Conservation (phyloP, 2,329 filamentous ascomycete species). For the Monosporascus sp. region DNA sequence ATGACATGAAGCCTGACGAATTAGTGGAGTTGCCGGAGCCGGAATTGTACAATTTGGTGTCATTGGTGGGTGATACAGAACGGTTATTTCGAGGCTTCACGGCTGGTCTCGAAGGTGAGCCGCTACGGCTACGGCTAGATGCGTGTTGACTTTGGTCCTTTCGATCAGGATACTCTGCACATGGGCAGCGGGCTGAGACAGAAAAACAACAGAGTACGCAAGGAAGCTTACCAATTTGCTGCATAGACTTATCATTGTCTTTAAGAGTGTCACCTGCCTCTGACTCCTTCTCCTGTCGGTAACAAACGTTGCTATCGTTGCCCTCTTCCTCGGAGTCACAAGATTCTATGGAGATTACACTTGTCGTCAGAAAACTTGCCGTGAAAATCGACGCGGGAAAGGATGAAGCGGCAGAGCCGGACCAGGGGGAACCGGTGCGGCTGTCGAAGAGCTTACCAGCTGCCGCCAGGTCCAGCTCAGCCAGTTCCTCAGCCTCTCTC, state of each 20-base stretch:
- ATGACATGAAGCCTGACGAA: slow-evolving; percentile 6
- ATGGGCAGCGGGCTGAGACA: slow-evolving; percentile 1
- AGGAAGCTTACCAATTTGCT: slow-evolving; percentile 17
- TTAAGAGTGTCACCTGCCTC: slow-evolving; percentile 5
- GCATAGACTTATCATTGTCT: slow-evolving; percentile 1
- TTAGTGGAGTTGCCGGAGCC: slow-evolving; percentile 2
- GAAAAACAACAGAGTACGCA: not conserved
- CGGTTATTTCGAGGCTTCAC: not conserved
- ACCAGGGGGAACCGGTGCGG: slow-evolving; percentile 9
- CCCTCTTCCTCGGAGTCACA: slow-evolving; percentile 16
- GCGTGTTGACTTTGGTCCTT: slow-evolving; percentile 7
- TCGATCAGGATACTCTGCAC: slow-evolving; percentile 16
- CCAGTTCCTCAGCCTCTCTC: slow-evolving; percentile 15
- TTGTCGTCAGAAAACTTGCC: slow-evolving; percentile 15
- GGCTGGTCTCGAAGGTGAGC: not conserved
- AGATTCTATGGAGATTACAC: slow-evolving; percentile 25
- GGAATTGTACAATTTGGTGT: not conserved
- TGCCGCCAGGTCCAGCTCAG: slow-evolving; percentile 20
- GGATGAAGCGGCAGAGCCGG: slow-evolving; percentile 13
- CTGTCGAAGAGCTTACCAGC: slow-evolving; percentile 23
- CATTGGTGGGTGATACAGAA: slow-evolving; percentile 1
- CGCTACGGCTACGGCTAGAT: not conserved
- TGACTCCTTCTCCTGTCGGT: slow-evolving; percentile 10
- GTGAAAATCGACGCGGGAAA: slow-evolving; percentile 10
- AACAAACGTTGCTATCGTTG: slow-evolving; percentile 9